A percentile compares a stretch with the other conserved stretches of the same genome.
phyloP scores from a whole-genome alignment of 78 protist genomes.

The Dictyostelium intermedium region DNA sequence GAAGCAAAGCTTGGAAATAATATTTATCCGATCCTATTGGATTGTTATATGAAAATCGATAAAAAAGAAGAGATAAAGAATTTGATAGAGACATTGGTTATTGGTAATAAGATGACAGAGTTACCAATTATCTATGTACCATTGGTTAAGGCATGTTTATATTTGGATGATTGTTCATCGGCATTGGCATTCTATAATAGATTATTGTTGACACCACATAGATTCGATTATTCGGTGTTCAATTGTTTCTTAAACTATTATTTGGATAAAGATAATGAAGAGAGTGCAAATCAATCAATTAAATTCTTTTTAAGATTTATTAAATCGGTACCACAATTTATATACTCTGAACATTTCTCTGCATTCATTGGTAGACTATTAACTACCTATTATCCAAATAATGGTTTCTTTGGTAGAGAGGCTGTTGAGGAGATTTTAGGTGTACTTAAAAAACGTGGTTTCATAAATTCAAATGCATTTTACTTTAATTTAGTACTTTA shows the following conservation, averaged over 20 bases:
- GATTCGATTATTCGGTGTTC: background rate
- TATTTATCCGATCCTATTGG: background rate
- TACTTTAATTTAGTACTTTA: background rate
- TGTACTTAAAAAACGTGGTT: background rate
- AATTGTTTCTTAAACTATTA: background rate
- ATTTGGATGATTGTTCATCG: background rate
- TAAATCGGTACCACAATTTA: background rate
- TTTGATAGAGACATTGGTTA: background rate
- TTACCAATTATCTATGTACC: too few relatives aligned
- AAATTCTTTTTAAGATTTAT: background rate
- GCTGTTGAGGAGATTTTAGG: background rate
- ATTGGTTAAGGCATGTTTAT: background rate
- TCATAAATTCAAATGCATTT: background rate
- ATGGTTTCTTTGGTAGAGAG: background rate
- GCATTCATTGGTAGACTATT: background rate
- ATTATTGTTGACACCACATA: background rate
- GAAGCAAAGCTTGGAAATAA: background rate
- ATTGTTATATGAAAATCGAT: background rate
- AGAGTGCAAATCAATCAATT: background rate
- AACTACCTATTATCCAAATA: background rate
- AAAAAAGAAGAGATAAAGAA: background rate
- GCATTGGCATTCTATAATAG: background rate
- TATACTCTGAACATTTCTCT: background rate
- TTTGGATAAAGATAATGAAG: background rate
- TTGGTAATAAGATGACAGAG: background rate